phyloP scores from a whole-genome alignment of 176 grass and related monocot species.

The Puya raimondii region DNA sequence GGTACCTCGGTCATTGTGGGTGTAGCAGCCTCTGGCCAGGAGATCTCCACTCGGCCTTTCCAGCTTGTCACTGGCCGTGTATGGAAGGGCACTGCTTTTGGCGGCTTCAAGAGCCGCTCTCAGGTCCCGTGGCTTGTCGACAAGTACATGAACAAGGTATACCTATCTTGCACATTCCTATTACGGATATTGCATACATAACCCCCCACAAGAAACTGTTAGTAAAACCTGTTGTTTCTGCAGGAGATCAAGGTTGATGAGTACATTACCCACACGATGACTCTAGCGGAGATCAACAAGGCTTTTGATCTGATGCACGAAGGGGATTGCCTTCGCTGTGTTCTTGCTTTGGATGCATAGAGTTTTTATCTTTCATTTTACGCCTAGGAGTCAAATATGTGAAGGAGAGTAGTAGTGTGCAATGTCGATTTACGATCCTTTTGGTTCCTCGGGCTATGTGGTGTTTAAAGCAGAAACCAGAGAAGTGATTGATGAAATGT shows the following conservation, averaged over 20 bases:
- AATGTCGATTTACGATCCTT: too few relatives aligned
- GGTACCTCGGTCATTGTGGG: constrained; percentile 86
- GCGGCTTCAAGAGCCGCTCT: constrained; percentile 87
- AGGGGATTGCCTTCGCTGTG: constrained; percentile 81
- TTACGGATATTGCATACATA: not conserved
- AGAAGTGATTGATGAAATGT: too few relatives aligned
- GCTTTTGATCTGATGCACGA: constrained; percentile 87
- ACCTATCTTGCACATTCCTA: not conserved
- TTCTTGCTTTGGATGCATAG: constrained; percentile 45
- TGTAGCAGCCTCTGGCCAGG: constrained; percentile 91
- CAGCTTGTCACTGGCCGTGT: constrained; percentile 89
- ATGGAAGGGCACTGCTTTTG: constrained; percentile 98
- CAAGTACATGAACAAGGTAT: constrained; percentile 96
- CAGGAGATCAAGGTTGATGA: constrained; percentile 99
- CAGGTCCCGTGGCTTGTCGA: constrained; percentile 97
- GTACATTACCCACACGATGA: constrained; percentile 92
- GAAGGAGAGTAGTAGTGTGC: too few relatives aligned
- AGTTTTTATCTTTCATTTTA: not conserved
- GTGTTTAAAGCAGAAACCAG: too few relatives aligned
- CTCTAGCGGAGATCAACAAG: constrained; percentile 53
- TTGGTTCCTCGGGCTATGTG: too few relatives aligned
- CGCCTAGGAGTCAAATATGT: too few relatives aligned
- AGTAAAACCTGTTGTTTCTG: not conserved
- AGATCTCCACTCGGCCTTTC: constrained; percentile 83
- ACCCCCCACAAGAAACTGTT: not conserved